Evolutionary conservation across 805 yeast genomes (phyloP), one percentile per base, ranked within the genome.

Genomic region (Scheffersomyces lignosus): DNA sequence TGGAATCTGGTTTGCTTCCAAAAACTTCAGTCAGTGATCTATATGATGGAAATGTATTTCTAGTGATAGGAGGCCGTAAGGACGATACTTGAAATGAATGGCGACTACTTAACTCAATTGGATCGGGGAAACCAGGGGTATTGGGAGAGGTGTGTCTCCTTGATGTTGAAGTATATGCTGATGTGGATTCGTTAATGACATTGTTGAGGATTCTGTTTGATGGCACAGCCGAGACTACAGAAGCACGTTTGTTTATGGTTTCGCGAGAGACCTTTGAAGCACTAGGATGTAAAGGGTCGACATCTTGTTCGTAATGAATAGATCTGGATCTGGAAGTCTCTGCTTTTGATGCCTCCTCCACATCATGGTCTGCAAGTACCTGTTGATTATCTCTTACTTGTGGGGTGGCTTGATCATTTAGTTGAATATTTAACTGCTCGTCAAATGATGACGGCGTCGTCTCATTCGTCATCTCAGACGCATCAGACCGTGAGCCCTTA

Each of bases 371-470:
- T 7, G 9, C 24, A 20, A 20, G 24, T 20, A 7, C 7, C 7
- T 26, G 6, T 22, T 9, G 10, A 23, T 23, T 23, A 23, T 9
- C 12, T 23, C 25, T 12, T 13, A 13, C 29, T 13, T 13, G n/a
- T n/a, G 7, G 8, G 29, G 14, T 26, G 24, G 24, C 7, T 10
- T 20, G 24, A 20, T 20, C 7, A 20, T 20, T 20, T 10, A 20
- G 10, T 20, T 20, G 24, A 7, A 20, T 10, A 20, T 20, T 20
- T 10, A 20, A 20, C 10, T 20, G 24, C 13, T 48, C 48, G 7
- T 50, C 58, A 3, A 52, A 31, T 5, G 58, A 51, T 20, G 54
- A 47, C 9, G 62, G 61, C 12, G 52, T 38, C 4, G 64, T 57
- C 27, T 56, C 62, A 26, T 56, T 48, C n/a, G 60, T 44, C 3